phyloP scores from a whole-genome alignment of 1,139 yeast species.

The Arxiozyma slooffiae region DNA sequence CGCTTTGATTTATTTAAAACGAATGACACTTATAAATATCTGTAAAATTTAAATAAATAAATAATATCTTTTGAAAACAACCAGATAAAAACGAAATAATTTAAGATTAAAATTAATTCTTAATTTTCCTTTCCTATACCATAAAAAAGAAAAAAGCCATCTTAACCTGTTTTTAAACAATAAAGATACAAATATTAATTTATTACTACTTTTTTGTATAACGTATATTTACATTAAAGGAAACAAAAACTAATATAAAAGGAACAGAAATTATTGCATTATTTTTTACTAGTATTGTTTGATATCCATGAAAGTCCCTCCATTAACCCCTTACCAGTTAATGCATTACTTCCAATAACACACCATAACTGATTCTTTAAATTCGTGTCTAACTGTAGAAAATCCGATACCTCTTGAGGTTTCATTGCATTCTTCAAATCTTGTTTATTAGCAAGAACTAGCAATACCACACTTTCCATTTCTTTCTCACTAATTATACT shows the following conservation, averaged over 20 bases:
- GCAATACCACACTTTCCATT: conserved; percentile 64
- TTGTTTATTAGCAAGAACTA: conserved; percentile 87
- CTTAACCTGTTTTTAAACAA: neutral
- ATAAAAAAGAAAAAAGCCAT: neutral
- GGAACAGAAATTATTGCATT: neutral
- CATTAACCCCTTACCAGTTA: conserved; percentile 64
- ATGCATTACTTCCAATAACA: conserved; percentile 66
- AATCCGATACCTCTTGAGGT: conserved; percentile 57
- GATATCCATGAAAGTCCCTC: conserved; percentile 72
- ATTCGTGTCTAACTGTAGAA: conserved; percentile 42
- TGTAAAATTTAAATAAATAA: too few species aligned
- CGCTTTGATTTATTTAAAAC: too few species aligned
- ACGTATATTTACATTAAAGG: neutral
- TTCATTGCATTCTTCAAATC: conserved; percentile 57
- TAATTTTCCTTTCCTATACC: neutral
- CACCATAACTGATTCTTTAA: conserved; percentile 60
- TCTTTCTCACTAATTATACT: conserved; percentile 63
- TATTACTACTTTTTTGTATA: neutral
- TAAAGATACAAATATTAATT: neutral
- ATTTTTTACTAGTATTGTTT: conserved; percentile 38
- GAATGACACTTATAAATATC: too few species aligned
- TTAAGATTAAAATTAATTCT: too few species aligned
- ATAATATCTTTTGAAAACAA: too few species aligned
- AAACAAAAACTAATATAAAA: neutral
- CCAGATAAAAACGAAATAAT: neutral